Evolutionary conservation across 768 basidiomycete genomes (phyloP), one percentile per base, ranked within the genome.

Genomic region (Sporobolomyces pararoseus): DNA sequence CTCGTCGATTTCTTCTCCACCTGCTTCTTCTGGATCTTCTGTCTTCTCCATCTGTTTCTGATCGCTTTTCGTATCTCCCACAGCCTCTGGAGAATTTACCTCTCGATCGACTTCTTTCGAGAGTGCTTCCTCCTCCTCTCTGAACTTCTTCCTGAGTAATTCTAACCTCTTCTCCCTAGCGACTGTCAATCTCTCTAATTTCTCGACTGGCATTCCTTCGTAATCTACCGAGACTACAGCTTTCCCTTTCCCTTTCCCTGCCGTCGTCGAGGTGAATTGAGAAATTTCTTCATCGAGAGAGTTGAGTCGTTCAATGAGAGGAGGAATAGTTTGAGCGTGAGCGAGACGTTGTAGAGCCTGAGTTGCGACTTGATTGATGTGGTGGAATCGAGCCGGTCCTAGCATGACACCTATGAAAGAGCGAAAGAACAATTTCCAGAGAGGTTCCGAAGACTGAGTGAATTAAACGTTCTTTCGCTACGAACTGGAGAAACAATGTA

Each of bases 301-400:
- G 23, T 2, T 1, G 4, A 72, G 71, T 4, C 63, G 66, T 4
- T 27, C 6, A 37, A 54, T 39, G 52, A 72, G 66, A 21, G 47
- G 12, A 1, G 66, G 27, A 23, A 68, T 63, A 7, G 34, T 12
- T 13, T 50, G 66, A 1, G 66, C 63, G 29, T 63, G 39, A 21
- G 58, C 23, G 37, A 73, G 67, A 54, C 63, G 71, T 19, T 53
- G 5, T 54, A 73, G 61, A 0, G 71, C 89, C 77, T 92, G 89
- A 21, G 82, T 77, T 7, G 89, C 81, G 77, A 89, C 90, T 2
- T 83, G 85, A 78, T 89, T 87, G 74, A 91, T 88, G 75, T 92
- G 90, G 4, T 83, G 78, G 78, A 91, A 92, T 39, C 90, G 67
- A 23, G 81, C 83, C 7, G 89, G 88, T 3, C 90, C 90, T 6